Conservation (phyloP, 2,329 filamentous ascomycete genomes). For the Botrytis galanthina region DNA sequence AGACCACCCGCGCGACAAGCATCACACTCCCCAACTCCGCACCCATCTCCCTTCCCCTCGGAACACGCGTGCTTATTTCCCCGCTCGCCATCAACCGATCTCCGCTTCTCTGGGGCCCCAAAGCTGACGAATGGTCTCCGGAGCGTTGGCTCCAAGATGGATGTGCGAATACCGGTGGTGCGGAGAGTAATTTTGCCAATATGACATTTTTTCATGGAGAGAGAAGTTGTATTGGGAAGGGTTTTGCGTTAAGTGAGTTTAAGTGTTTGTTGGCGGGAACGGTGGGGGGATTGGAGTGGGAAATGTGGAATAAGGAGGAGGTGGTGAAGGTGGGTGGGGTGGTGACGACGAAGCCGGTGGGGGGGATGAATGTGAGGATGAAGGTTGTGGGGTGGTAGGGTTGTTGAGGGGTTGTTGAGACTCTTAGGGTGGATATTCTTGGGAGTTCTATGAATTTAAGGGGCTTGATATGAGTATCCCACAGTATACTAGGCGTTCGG, state of each 20-base stretch:
- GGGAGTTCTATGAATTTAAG: background rate
- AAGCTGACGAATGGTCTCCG: slow-evolving; percentile 59
- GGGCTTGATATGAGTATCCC: background rate
- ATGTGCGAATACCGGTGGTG: slow-evolving; percentile 56
- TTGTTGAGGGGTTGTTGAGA: no score
- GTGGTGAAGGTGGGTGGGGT: slow-evolving; percentile 57
- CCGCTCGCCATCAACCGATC: slow-evolving; percentile 57
- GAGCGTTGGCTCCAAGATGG: slow-evolving; percentile 50
- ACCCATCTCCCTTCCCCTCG: slow-evolving; percentile 55
- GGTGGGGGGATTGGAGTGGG: slow-evolving; percentile 13
- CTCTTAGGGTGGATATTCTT: background rate
- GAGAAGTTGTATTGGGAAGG: slow-evolving; percentile 76
- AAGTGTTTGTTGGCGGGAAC: slow-evolving; percentile 14
- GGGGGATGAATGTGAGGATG: slow-evolving; percentile 20
- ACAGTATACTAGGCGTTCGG: background rate
- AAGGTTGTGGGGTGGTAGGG: background rate
- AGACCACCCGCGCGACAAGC: slow-evolving; percentile 54
- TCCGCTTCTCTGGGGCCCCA: slow-evolving; percentile 57
- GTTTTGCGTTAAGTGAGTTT: slow-evolving; percentile 79
- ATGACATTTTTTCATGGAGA: slow-evolving; percentile 85
- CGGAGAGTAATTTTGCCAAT: slow-evolving; percentile 72
- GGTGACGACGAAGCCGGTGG: slow-evolving; percentile 39
- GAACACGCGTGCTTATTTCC: slow-evolving; percentile 53
- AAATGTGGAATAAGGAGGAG: slow-evolving; percentile 37
- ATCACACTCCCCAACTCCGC: slow-evolving; percentile 57